Percentiles rank a stretch among this genome's conserved stretches.
Evolutionary conservation across 1,139 yeast species (phyloP).

Genomic region (Suhomyces bolitotheri): DNA sequence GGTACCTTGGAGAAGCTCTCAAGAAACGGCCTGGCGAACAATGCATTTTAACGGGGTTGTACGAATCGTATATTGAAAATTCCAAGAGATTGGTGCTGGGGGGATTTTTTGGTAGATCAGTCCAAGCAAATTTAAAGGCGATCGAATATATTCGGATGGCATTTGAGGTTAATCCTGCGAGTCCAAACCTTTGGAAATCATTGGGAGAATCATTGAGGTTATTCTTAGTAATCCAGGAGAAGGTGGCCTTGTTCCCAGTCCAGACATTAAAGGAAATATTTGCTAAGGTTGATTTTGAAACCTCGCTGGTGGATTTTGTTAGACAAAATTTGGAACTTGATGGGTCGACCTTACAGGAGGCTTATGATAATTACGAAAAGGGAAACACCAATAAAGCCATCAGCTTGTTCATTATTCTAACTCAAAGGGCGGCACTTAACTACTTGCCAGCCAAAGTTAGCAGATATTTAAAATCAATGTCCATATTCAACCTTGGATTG

Average conservation of each 20-base stretch:
- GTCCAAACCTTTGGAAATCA: conserved; percentile 57
- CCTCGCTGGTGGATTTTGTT: conserved; percentile 4
- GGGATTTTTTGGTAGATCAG: conserved; percentile 67
- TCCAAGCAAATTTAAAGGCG: conserved; percentile 44
- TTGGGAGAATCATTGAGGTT: conserved; percentile 52
- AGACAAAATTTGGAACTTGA: conserved; percentile 9
- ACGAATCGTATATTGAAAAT: conserved; percentile 57
- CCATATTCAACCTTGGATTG: conserved; percentile 70
- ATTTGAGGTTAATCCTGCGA: conserved; percentile 31
- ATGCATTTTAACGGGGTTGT: conserved; percentile 57
- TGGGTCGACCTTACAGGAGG: conserved; percentile 13
- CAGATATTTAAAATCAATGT: conserved; percentile 57
- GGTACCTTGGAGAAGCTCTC: conserved; percentile 40
- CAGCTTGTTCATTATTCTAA: conserved; percentile 26
- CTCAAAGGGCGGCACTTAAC: conserved; percentile 28
- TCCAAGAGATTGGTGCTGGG: conserved; percentile 52
- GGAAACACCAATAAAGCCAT: conserved; percentile 24
- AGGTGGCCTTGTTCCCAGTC: conserved; percentile 44
- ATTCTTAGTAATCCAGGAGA: conserved; percentile 45
- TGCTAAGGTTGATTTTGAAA: conserved; percentile 14
- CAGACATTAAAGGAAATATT: conserved; percentile 40
- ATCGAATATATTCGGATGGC: conserved; percentile 50
- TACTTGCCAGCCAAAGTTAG: conserved; percentile 36
- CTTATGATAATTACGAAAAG: conserved; percentile 13
- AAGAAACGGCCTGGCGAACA: conserved; percentile 48